phyloP scores from a whole-genome alignment of 1,284 basidiomycete species.

The Sporisorium scitamineum region DNA sequence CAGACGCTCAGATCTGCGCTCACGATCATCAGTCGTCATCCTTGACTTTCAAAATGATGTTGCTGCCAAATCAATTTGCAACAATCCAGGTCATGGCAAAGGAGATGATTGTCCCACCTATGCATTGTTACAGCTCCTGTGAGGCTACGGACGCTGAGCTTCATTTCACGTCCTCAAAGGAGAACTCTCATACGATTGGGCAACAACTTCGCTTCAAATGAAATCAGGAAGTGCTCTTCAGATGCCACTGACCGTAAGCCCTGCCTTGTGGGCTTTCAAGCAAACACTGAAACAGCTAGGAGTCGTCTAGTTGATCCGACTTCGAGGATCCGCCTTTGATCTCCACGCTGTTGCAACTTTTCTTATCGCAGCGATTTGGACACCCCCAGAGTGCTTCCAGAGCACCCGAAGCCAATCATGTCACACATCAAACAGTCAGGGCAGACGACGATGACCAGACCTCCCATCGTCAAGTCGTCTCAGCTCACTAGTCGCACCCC shows the following conservation, averaged over 20 bases:
- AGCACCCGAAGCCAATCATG: constrained; percentile 6
- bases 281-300: background rate
- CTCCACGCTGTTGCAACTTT: background rate
- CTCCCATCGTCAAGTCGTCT: constrained; percentile 14
- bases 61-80: no score
- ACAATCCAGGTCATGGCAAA: background rate
- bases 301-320: background rate
- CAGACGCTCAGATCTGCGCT: background rate
- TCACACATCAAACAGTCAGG: constrained; percentile 42
- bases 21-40: background rate
- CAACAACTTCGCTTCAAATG: constrained; percentile 3
- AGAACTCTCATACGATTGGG: background rate
- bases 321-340: background rate
- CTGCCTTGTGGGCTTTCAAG: background rate
- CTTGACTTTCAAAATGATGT: background rate
- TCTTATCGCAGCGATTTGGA: background rate
- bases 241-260: background rate
- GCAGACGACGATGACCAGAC: constrained; percentile 1
- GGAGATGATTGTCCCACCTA: background rate
- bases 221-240: background rate
- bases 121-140: background rate
- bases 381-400: background rate
- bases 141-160: no score
- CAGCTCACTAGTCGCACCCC: constrained; percentile 3
- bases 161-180: constrained; percentile 3